phyloP scores from a whole-genome alignment of 495 filamentous ascomycete genomes.

The Terfezia boudieri region DNA sequence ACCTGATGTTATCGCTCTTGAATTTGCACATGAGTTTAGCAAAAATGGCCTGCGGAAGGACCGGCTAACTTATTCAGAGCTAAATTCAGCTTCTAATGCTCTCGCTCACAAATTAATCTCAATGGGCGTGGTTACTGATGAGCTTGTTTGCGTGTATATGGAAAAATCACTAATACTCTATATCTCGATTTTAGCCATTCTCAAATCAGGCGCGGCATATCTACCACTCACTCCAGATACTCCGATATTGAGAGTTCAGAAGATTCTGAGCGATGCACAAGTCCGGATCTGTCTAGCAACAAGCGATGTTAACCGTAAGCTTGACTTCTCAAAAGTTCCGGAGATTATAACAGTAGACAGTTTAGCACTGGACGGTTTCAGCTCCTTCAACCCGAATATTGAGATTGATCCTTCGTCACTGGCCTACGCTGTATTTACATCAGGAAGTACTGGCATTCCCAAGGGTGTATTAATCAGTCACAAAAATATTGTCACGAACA shows the following conservation, averaged over 20 bases:
- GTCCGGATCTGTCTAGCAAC: constrained; percentile 21
- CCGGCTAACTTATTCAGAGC: constrained; percentile 34
- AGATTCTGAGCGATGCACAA: constrained; percentile 31
- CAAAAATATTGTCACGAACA: constrained; percentile 43
- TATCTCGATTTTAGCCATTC: constrained; percentile 42
- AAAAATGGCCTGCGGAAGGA: constrained; percentile 16
- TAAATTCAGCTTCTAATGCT: constrained; percentile 39
- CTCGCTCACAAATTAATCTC: constrained; percentile 36
- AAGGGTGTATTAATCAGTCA: constrained; percentile 53
- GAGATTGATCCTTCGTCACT: constrained; percentile 20
- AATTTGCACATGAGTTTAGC: constrained; percentile 30
- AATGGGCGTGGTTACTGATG: constrained; percentile 24
- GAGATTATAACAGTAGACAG: constrained; percentile 19
- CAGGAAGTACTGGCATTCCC: constrained; percentile 40
- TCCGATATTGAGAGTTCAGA: constrained; percentile 29
- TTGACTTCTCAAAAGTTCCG: constrained; percentile 10
- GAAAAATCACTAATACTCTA: constrained; percentile 48
- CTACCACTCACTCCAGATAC: constrained; percentile 45
- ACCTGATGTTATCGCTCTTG: constrained; percentile 34
- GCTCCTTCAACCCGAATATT: constrained; percentile 19
- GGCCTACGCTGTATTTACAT: constrained; percentile 43
- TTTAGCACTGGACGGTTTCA: constrained; percentile 17
- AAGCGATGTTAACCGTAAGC: constrained; percentile 3
- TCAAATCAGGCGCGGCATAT: constrained; percentile 54
- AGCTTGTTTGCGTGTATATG: constrained; percentile 44